Evolutionary conservation across 2,329 filamentous ascomycete species (phyloP).

Genomic region (Monilinia laxa): DNA sequence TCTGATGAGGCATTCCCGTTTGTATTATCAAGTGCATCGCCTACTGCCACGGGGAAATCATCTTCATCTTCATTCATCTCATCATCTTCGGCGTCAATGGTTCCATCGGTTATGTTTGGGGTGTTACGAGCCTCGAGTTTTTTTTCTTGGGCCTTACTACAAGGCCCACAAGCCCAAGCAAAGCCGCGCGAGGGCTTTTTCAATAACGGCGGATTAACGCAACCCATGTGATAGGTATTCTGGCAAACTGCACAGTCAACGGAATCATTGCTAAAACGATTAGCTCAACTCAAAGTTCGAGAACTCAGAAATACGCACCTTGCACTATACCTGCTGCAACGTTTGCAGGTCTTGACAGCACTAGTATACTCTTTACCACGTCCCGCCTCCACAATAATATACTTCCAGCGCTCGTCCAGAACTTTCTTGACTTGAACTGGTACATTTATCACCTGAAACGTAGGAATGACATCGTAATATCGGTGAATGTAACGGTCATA

Average conservation of each 20-base stretch:
- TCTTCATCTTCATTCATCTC: constrained; percentile 66
- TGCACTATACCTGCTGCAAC: constrained; percentile 87
- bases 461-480: constrained; percentile 95
- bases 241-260: constrained; percentile 95
- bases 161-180: constrained; percentile 95
- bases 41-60: constrained; percentile 58
- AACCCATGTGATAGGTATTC: constrained; percentile 98
- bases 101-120: constrained; percentile 67
- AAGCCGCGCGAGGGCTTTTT: constrained; percentile 98
- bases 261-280: constrained; percentile 72
- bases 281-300: constrained; percentile 17
- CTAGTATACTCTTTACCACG: constrained; percentile 94
- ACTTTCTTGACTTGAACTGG: constrained; percentile 94
- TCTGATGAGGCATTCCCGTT: constrained; percentile 58
- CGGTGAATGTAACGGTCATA: constrained; percentile 98
- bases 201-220: constrained; percentile 83
- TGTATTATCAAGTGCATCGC: constrained; percentile 54
- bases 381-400: constrained; percentile 89
- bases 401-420: constrained; percentile 94
- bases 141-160: constrained; percentile 91
- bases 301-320: constrained; percentile 58
- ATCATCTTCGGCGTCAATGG: constrained; percentile 63
- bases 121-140: constrained; percentile 89
- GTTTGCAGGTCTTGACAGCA: constrained; percentile 93
- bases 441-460: constrained; percentile 90